These are phyloP conservation scores for Astraeus odoratus DNA, from an alignment of 768 basidiomycete genomes.

Conservation along the genomic window DNA sequence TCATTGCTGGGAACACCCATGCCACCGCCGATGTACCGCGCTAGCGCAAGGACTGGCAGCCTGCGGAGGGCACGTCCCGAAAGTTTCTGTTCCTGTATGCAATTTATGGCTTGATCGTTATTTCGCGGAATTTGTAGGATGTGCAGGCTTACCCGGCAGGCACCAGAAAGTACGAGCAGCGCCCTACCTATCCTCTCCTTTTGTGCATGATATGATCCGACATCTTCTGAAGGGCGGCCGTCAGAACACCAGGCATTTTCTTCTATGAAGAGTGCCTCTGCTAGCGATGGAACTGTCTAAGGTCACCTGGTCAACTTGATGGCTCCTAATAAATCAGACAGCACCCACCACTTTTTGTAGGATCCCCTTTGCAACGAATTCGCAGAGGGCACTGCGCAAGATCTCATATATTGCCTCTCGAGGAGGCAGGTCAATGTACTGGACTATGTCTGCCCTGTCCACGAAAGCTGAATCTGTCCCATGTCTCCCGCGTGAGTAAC, in stretches of 20 bases:
- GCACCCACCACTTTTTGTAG: constrained; percentile 53
- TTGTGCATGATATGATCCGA: constrained; percentile 35
- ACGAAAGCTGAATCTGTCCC: constrained; percentile 86
- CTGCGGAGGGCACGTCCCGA: constrained; percentile 89
- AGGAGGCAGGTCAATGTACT: constrained; percentile 89
- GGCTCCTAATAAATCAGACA: neutral
- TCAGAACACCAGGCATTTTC: constrained; percentile 5
- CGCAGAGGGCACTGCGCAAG: constrained; percentile 69
- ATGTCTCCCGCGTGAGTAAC: neutral
- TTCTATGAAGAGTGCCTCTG: constrained; percentile 36
- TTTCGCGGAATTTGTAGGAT: neutral
- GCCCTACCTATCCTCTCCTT: constrained; percentile 48
- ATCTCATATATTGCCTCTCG: constrained; percentile 93
- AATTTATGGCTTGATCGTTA: neutral
- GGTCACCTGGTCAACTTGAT: constrained; percentile 2
- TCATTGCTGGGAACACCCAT: constrained; percentile 13
- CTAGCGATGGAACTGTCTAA: constrained; percentile 58
- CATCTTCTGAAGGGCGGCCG: constrained; percentile 4
- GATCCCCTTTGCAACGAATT: constrained; percentile 71
- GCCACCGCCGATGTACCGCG: constrained; percentile 65
- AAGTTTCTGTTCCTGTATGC: constrained; percentile 59
- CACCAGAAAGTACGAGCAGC: constrained; percentile 61
- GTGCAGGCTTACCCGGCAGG: constrained; percentile 62
- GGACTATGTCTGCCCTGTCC: constrained; percentile 94
- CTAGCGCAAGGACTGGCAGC: constrained; percentile 90